A percentile compares a stretch with the other conserved stretches of the same genome.
Conservation (phyloP, 345 rosid species). For the Populus nigra region DNA sequence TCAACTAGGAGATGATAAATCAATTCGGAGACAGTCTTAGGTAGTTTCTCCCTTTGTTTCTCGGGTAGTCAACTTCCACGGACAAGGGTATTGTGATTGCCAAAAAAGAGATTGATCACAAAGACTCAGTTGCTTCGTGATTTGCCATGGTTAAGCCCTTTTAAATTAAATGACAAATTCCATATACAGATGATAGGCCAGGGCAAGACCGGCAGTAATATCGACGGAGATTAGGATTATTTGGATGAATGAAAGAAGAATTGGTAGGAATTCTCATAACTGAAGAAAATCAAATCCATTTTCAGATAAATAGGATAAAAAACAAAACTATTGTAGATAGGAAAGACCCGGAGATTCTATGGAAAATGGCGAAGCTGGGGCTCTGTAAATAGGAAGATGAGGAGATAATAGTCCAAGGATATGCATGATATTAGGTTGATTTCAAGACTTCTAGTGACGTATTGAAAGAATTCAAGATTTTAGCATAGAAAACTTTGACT, state of each 20-base stretch:
- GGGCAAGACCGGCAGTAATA: not conserved
- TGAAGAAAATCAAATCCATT: not conserved
- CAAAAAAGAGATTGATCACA: too few relatives aligned
- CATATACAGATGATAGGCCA: not conserved
- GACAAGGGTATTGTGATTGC: not conserved
- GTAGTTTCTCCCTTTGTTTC: not conserved
- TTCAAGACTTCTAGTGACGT: too few relatives aligned
- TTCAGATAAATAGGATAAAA: too few relatives aligned
- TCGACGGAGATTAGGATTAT: not conserved
- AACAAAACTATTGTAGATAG: not conserved
- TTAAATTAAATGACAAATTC: not conserved
- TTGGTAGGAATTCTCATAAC: not conserved
- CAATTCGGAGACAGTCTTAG: not conserved
- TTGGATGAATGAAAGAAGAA: not conserved
- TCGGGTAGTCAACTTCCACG: not conserved
- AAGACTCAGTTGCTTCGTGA: too few relatives aligned
- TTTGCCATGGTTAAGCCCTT: too few relatives aligned
- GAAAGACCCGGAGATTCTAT: not conserved
- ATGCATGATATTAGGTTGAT: not conserved
- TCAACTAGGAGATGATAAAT: not conserved
- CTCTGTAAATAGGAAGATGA: not conserved
- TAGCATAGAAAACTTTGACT: too few relatives aligned
- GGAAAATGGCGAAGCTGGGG: not conserved
- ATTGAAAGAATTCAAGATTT: too few relatives aligned
- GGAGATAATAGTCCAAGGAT: not conserved